phyloP scores from a whole-genome alignment of 2,329 filamentous ascomycete genomes.

The Trichocomaceae sp. region DNA sequence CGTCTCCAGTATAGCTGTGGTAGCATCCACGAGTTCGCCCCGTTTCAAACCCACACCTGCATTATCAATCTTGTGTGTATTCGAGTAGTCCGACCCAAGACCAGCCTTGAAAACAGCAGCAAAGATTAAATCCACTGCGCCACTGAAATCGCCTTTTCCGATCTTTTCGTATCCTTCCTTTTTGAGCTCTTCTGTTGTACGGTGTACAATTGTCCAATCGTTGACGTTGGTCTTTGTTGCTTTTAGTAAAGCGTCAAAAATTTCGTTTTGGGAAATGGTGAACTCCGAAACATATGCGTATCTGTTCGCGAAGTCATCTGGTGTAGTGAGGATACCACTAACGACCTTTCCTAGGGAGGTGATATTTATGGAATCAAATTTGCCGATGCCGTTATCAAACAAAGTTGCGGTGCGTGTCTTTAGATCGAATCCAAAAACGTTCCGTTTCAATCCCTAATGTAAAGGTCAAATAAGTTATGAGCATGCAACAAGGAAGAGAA shows the following conservation, averaged over 20 bases:
- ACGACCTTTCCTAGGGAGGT: neutral
- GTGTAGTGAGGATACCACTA: neutral
- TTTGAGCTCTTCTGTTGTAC: neutral
- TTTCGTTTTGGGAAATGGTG: constrained; percentile 6
- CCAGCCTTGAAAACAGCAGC: constrained; percentile 3
- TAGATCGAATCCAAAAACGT: constrained; percentile 6
- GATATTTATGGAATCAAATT: constrained; percentile 9
- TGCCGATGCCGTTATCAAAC: constrained; percentile 5
- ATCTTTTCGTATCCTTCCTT: constrained; percentile 5
- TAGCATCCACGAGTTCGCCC: neutral
- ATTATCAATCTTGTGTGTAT: constrained; percentile 4
- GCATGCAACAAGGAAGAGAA: neutral
- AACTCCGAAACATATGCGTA: constrained; percentile 6
- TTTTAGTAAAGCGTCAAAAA: constrained; percentile 8
- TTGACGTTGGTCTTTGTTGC: neutral
- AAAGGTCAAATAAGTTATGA: neutral
- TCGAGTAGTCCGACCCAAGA: constrained; percentile 5
- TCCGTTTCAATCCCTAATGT: neutral
- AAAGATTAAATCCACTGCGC: constrained; percentile 9
- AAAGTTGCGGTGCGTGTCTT: constrained; percentile 3
- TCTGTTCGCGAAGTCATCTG: constrained; percentile 4
- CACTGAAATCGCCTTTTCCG: neutral
- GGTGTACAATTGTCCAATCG: constrained; percentile 7
- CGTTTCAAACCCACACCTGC: neutral
- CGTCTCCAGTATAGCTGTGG: neutral